Evolutionary conservation across 1,284 basidiomycete species (phyloP).

Genomic region (Mycosarcoma mackinlayi): DNA sequence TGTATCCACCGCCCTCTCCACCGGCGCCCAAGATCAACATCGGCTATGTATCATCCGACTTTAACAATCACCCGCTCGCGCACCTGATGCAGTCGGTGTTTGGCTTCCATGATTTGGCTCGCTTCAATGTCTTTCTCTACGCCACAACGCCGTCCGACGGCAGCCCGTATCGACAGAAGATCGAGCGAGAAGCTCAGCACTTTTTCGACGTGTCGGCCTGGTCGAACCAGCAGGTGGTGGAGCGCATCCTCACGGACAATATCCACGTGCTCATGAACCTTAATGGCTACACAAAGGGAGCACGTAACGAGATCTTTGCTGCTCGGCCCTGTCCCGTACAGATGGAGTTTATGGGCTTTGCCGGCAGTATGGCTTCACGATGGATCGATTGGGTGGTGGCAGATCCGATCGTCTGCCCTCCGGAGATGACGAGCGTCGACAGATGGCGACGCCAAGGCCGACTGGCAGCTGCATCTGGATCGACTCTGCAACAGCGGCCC

Average conservation of each 20-base stretch:
- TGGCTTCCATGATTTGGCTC: slow-evolving; percentile 71
- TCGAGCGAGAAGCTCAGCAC: slow-evolving; percentile 71
- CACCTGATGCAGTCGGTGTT: slow-evolving; percentile 77
- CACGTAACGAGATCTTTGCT: slow-evolving; percentile 76
- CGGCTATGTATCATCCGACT: slow-evolving; percentile 75
- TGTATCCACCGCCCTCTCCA: slow-evolving; percentile 73
- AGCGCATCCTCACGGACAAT: slow-evolving; percentile 72
- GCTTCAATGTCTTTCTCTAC: slow-evolving; percentile 73
- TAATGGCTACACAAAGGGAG: slow-evolving; percentile 77
- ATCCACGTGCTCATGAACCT: slow-evolving; percentile 75
- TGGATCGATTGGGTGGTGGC: slow-evolving; percentile 77
- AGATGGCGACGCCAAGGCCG: slow-evolving; percentile 67
- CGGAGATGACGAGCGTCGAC: slow-evolving; percentile 70
- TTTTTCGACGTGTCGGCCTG: slow-evolving; percentile 73
- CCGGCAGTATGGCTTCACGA: slow-evolving; percentile 73
- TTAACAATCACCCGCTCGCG: slow-evolving; percentile 76
- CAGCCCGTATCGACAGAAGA: slow-evolving; percentile 73
- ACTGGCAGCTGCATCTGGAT: slow-evolving; percentile 26
- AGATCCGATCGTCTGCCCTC: slow-evolving; percentile 73
- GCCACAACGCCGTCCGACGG: slow-evolving; percentile 74
- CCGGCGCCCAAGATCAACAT: slow-evolving; percentile 72
- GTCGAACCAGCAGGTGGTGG: slow-evolving; percentile 70
- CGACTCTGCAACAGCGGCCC: slow-evolving; percentile 18
- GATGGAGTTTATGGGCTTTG: slow-evolving; percentile 72
- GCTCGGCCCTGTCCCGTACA: slow-evolving; percentile 74